These are phyloP conservation scores for Citropsis articulata DNA, from an alignment of 345 rosid genomes.

Conservation along the genomic window DNA sequence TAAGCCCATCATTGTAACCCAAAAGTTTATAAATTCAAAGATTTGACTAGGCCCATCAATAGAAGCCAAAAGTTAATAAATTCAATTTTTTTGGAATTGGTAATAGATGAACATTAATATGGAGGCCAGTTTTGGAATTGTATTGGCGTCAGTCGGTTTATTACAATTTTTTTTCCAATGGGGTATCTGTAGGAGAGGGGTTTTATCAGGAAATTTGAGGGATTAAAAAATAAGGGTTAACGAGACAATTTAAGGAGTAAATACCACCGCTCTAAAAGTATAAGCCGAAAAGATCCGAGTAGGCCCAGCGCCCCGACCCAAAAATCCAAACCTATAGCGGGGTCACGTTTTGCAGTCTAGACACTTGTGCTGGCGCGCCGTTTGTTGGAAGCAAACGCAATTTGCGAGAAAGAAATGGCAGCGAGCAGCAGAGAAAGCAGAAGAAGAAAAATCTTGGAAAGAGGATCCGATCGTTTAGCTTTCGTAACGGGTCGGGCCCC, in stretches of 20 bases:
- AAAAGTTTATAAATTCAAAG: too few relatives aligned
- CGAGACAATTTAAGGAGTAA: not conserved
- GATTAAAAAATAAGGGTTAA: too few relatives aligned
- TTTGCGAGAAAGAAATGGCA: constrained; percentile 29
- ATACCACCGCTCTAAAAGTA: not conserved
- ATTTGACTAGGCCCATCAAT: too few relatives aligned
- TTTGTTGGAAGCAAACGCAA: not conserved
- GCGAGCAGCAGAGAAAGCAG: constrained; percentile 65
- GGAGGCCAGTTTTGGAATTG: too few relatives aligned
- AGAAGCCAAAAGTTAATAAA: too few relatives aligned
- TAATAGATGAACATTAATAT: too few relatives aligned
- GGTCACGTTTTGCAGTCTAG: not conserved
- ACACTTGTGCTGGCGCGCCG: not conserved
- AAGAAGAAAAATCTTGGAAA: constrained; percentile 66
- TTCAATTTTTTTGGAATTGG: too few relatives aligned
- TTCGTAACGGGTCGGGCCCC: constrained; percentile 61
- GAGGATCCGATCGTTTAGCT: constrained; percentile 88
- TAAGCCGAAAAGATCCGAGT: not conserved
- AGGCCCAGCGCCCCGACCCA: not conserved
- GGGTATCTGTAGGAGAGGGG: too few relatives aligned
- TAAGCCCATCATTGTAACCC: too few relatives aligned
- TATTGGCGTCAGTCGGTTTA: too few relatives aligned
- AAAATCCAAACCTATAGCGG: not conserved
- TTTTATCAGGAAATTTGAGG: too few relatives aligned
- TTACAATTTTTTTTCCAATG: too few relatives aligned